Evolutionary conservation across 768 basidiomycete genomes (phyloP).

Genomic region (Tricholoma flavovirens): DNA sequence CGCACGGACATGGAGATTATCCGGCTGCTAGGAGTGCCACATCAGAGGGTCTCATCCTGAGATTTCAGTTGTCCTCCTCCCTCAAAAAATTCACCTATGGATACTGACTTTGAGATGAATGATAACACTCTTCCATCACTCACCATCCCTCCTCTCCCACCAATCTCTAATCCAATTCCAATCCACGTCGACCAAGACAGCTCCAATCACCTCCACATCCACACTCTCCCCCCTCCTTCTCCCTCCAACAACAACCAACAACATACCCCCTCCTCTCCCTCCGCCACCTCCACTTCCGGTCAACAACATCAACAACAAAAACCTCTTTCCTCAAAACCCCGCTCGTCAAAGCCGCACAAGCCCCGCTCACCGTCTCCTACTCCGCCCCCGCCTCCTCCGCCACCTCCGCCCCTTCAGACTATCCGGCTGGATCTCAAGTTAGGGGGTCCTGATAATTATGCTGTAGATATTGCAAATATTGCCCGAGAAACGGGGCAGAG

Average conservation of each 20-base stretch:
- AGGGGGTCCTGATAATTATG: conserved; percentile 61
- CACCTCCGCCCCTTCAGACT: conserved; percentile 45
- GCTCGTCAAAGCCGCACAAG: conserved; percentile 34
- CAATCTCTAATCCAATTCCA: conserved; percentile 2
- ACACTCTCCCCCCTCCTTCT: conserved; percentile 5
- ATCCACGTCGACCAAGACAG: conserved; percentile 9
- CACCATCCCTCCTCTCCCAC: not conserved
- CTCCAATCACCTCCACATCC: not conserved
- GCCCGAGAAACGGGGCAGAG: conserved; percentile 56
- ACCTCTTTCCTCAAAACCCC: conserved; percentile 39
- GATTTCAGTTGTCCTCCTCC: not conserved
- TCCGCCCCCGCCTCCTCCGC: conserved; percentile 36
- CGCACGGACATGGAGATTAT: conserved; percentile 23
- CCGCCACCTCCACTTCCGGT: not conserved
- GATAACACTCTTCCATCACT: not conserved
- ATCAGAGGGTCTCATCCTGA: not conserved
- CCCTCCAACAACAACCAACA: conserved; percentile 10
- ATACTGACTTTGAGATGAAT: not conserved
- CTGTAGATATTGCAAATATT: conserved; percentile 49
- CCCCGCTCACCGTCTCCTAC: conserved; percentile 19
- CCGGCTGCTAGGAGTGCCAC: conserved; percentile 5
- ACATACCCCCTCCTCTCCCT: conserved; percentile 1
- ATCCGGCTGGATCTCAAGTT: conserved; percentile 56
- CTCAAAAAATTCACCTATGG: conserved; percentile 1
- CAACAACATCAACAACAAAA: conserved; percentile 2